Evolutionary conservation across 371 early-diverging fungal genomes (phyloP), one percentile per base, ranked within the genome.

Genomic region (Phascolomyces articulosus): DNA sequence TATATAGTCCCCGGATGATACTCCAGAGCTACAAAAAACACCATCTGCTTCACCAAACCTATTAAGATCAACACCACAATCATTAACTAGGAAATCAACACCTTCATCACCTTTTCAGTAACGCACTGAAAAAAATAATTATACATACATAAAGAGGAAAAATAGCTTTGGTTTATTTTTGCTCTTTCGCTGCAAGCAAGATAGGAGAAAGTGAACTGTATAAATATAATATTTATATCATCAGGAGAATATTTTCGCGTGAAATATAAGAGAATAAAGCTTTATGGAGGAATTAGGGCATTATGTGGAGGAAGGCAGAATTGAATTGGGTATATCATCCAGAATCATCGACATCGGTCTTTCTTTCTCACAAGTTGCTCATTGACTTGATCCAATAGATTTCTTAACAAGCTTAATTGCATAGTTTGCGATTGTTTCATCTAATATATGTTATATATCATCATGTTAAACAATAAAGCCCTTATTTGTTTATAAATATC

Each of bases 341-440:
- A 13, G 4, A 7, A 24, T 51, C 24, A 24, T 28, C 7, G 6
- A 13, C 2, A 44, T 44, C 11, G 2, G 11, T 34, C 11, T 9
- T 34, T 34, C 34, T 34, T 34, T 34, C 11, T 51, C 4, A 4
- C 2, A 51, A 51, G 51, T 3, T 23, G 21, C 15, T 51, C 51
- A 11, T 51, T 57, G 23, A 57, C 57, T 57, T 57, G 57, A 57
- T 38, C 57, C 11, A 57, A n/a, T 21, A 38, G 18, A 23, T 57
- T 31, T 34, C 27, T 20, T 24, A 57, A 24, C 4, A 57, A 24
- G 27, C 27, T 57, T 13, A 57, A 21, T 23, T 57, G 57, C 23
- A 57, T 31, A 6, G 27, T 11, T 18, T 40, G 57, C 11, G 51
- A 51, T 24, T 51, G 51, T 13, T 7, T 24, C 51, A 23, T 24